phyloP scores from a whole-genome alignment of 139 green algal species.

The Haematococcus sp. region DNA sequence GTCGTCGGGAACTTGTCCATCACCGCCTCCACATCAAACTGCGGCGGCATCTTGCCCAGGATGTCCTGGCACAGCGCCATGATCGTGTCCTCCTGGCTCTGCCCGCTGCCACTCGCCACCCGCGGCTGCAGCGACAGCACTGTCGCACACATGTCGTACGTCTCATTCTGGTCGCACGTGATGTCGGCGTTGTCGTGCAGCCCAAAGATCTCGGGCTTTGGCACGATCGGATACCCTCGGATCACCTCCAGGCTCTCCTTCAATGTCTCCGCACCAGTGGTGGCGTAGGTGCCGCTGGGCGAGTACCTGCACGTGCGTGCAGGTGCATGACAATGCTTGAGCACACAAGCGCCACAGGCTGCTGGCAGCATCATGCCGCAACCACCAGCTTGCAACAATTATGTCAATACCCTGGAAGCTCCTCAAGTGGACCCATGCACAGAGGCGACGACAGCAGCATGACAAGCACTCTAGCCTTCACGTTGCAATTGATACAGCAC shows the following conservation, averaged over 20 bases:
- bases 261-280: constrained; percentile 23
- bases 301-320: constrained; percentile 25
- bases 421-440: no score
- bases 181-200: constrained; percentile 83
- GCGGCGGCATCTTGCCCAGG: constrained; percentile 36
- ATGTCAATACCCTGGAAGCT: no score
- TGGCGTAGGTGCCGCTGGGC: constrained; percentile 44
- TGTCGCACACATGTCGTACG: constrained; percentile 73
- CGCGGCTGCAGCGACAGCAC: constrained; percentile 77
- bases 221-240: constrained; percentile 51
- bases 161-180: constrained; percentile 77
- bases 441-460: no score
- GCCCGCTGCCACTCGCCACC: constrained; percentile 32
- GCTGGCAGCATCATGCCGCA: no score
- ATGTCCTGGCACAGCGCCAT: constrained; percentile 49
- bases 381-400: no score
- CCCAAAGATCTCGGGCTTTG: constrained; percentile 70
- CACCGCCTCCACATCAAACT: constrained; percentile 73
- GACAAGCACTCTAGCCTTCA: no score
- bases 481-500: no score
- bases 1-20: constrained; percentile 62
- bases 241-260: constrained; percentile 55
- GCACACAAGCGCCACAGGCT: no score
- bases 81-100: constrained; percentile 60
- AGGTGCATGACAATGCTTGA: no score